A percentile compares a stretch with the other conserved stretches of the same genome.
Conservation (phyloP, 176 grass and related monocot species). For the Oryza nivara region DNA sequence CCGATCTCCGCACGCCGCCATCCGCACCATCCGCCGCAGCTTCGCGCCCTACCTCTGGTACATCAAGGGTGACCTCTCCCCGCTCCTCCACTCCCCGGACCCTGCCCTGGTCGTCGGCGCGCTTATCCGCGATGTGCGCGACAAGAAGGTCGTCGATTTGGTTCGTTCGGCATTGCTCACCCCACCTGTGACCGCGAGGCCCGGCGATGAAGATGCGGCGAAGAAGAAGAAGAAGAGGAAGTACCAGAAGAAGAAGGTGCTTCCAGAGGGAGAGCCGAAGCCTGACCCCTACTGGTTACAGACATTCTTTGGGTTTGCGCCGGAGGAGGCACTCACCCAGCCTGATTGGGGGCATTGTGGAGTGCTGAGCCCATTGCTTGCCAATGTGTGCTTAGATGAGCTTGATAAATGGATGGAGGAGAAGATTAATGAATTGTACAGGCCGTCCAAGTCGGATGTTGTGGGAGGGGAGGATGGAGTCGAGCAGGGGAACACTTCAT, state of each 20-base stretch:
- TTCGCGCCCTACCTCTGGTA: constrained; percentile 96
- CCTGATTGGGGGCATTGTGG: constrained; percentile 94
- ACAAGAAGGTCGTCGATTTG: constrained; percentile 88
- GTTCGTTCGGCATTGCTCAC: constrained; percentile 72
- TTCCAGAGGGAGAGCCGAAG: constrained; percentile 91
- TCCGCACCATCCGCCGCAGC: constrained; percentile 82
- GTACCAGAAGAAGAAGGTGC: constrained; percentile 90
- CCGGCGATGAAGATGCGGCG: constrained; percentile 43
- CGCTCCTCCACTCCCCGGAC: constrained; percentile 73
- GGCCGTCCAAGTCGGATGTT: constrained; percentile 80
- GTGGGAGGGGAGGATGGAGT: constrained; percentile 54
- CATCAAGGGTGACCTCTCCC: constrained; percentile 85
- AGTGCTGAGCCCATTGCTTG: constrained; percentile 76
- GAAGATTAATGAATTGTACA: constrained; percentile 85
- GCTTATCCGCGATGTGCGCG: constrained; percentile 81
- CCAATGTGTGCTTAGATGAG: constrained; percentile 85
- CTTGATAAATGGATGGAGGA: constrained; percentile 92
- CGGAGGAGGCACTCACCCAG: constrained; percentile 72
- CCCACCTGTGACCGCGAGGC: constrained; percentile 54
- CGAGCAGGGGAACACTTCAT: constrained; percentile 88
- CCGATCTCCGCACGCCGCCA: constrained; percentile 68
- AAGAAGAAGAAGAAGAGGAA: constrained; percentile 93
- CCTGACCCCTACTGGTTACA: constrained; percentile 93
- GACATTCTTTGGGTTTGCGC: constrained; percentile 94
- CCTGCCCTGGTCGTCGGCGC: constrained; percentile 72